phyloP scores from a whole-genome alignment of 1,284 basidiomycete genomes.

The Puccinia horiana region DNA sequence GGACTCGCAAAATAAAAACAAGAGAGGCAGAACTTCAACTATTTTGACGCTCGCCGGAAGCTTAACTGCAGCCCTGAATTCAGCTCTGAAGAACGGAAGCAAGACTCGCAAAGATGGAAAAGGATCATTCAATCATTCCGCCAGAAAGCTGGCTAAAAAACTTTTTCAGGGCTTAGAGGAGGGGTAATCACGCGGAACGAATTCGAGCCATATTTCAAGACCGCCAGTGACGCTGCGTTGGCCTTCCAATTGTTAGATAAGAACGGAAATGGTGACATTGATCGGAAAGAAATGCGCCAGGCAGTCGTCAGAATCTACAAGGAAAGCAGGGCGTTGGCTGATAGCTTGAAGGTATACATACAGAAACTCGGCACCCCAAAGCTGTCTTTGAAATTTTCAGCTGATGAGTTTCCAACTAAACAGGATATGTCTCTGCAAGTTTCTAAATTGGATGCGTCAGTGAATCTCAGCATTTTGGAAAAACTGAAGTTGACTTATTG shows the following conservation, averaged over 20 bases:
- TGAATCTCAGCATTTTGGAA: neutral
- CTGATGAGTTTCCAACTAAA: neutral
- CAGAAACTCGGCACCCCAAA: neutral
- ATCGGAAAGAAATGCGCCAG: conserved; percentile 79
- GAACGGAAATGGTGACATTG: conserved; percentile 80
- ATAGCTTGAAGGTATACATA: conserved; percentile 65
- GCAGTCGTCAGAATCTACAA: conserved; percentile 78
- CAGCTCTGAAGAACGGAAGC: conserved; percentile 55
- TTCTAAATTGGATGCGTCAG: conserved; percentile 67
- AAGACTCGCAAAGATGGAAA: neutral
- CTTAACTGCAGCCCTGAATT: conserved; percentile 52
- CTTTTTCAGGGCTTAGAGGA: conserved; percentile 69
- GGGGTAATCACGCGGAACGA: conserved; percentile 34
- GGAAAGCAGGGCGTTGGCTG: conserved; percentile 72
- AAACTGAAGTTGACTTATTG: neutral
- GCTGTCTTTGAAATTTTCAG: neutral
- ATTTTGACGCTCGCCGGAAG: conserved; percentile 22
- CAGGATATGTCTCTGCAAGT: conserved; percentile 65
- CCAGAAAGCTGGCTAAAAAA: conserved; percentile 71
- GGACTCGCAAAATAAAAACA: conserved; percentile 50
- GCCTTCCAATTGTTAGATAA: conserved; percentile 78
- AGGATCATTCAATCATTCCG: conserved; percentile 66
- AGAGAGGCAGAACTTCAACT: conserved; percentile 25
- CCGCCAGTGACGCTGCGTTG: conserved; percentile 70
- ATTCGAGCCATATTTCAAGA: conserved; percentile 70